A percentile compares a stretch with the other conserved stretches of the same genome.
Conservation (phyloP, 2,329 filamentous ascomycete genomes). For the Hymenoscyphus fraxineus region DNA sequence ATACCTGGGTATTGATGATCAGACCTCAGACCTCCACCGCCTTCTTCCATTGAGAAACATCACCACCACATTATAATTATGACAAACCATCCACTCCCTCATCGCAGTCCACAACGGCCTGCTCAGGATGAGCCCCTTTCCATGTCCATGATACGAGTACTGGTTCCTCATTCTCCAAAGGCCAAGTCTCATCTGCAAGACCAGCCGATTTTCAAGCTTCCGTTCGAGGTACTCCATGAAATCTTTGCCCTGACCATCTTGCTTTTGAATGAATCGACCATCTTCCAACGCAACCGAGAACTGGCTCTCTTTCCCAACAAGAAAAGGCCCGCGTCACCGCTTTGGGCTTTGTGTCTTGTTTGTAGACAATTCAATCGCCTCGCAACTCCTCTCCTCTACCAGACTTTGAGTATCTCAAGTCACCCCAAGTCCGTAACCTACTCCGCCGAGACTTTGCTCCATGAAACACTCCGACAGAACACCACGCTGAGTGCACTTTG, state of each 20-base stretch:
- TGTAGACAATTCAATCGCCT: slow-evolving; percentile 3
- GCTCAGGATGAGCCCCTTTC: neutral
- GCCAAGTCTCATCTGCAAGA: neutral
- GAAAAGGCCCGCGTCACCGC: neutral
- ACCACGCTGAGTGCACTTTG: neutral
- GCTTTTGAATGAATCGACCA: neutral
- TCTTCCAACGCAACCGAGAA: neutral
- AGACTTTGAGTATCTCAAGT: slow-evolving; percentile 1
- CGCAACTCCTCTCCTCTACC: neutral
- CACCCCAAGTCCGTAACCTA: neutral
- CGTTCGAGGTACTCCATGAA: slow-evolving; percentile 1
- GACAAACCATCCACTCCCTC: neutral
- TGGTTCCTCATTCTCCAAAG: too few species aligned
- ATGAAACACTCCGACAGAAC: neutral
- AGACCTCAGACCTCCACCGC: neutral
- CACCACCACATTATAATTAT: neutral
- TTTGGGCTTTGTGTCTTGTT: slow-evolving; percentile 4
- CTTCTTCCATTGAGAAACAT: neutral
- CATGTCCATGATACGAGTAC: neutral
- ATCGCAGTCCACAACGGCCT: neutral
- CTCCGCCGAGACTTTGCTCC: neutral
- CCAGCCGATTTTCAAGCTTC: neutral
- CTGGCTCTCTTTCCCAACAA: neutral
- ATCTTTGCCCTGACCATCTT: slow-evolving; percentile 1
- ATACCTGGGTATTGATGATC: neutral